Evolutionary conservation across 225 moss, liverwort and hornwort genomes (phyloP), one percentile per base, ranked within the genome.

Genomic region (Physcomitrium patens): DNA sequence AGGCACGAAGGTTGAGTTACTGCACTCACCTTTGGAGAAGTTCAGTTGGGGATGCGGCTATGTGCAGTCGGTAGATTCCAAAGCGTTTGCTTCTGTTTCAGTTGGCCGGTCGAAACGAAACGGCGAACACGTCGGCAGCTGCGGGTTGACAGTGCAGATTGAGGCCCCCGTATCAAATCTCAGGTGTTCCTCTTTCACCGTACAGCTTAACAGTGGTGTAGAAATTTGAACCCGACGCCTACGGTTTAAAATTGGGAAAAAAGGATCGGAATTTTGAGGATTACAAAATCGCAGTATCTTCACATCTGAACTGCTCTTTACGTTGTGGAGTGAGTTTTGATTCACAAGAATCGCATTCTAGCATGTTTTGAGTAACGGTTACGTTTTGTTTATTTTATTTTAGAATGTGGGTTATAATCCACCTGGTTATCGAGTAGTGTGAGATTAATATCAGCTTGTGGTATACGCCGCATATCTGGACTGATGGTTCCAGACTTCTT

Each of bases 21-120:
- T 84, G 26, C 90, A 92, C 67, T 90, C 87, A 20, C 92, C 92
- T 5, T 51, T 90, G 84, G 92, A 92, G 74, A 88, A 88, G 72
- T 78, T 92, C 37, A 92, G 90, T 46, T 92, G 92, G 92, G 92
- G 92, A 20, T 82, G 92, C 68, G 92, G 92, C 56, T 90, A 82
- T 69, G 81, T 88, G 50, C 69, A 82, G 44, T 79, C 87, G 0
- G 70, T 82, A 3, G 88, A 92, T 60, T 79, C 86, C 0, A 83
- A 83, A 57, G 90, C 84, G 1, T 90, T 92, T 28, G 90, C 88
- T n/a, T 90, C 87, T 37, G 70, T 92, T 52, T 90, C 90, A 12
- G 65, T 90, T 56, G 92, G 92, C 37, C 82, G 92, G 48, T 92
- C 92, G 15, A 92, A 92, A 67, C 76, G 90, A 44, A 90, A 92